These are phyloP conservation scores for Tetrapisispora nanseiensis DNA, from an alignment of 805 yeast genomes.

Conservation along the genomic window DNA sequence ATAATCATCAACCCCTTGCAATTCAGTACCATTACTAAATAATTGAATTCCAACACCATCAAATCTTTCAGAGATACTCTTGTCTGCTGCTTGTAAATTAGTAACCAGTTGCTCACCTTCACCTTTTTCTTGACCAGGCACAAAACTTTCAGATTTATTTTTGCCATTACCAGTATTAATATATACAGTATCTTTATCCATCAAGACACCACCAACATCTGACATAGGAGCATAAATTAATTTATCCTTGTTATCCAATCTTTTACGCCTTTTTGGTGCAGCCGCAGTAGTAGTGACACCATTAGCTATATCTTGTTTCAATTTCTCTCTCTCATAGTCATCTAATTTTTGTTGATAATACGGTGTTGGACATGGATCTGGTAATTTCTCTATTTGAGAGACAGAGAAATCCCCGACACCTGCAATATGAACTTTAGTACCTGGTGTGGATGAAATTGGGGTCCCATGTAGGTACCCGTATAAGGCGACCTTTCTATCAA, in stretches of 20 bases:
- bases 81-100: conserved; percentile 60
- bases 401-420: conserved; percentile 89
- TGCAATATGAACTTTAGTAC: conserved; percentile 81
- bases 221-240: conserved; percentile 98
- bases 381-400: conserved; percentile 71
- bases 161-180: conserved; percentile 44
- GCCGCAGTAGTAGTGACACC: conserved; percentile 46
- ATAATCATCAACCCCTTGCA: conserved; percentile 38
- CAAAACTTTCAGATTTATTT: conserved; percentile 35
- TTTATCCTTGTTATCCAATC: conserved; percentile 89
- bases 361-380: conserved; percentile 99
- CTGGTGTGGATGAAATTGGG: conserved; percentile 50
- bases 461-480: conserved; percentile 96
- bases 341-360: conserved; percentile 77
- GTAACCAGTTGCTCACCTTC: conserved; percentile 83
- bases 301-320: conserved; percentile 39
- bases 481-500: conserved; percentile 81
- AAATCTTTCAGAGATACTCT: conserved; percentile 47
- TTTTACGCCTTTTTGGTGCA: conserved; percentile 73
- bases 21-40: conserved; percentile 52
- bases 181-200: conserved; percentile 95
- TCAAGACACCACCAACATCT: conserved; percentile 96
- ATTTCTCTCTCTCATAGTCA: conserved; percentile 66
- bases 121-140: conserved; percentile 59
- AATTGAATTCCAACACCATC: conserved; percentile 65